Base-by-base conservation (phyloP, 2,329 filamentous ascomycete species). In the Thielaviopsis punctulata region DNA sequence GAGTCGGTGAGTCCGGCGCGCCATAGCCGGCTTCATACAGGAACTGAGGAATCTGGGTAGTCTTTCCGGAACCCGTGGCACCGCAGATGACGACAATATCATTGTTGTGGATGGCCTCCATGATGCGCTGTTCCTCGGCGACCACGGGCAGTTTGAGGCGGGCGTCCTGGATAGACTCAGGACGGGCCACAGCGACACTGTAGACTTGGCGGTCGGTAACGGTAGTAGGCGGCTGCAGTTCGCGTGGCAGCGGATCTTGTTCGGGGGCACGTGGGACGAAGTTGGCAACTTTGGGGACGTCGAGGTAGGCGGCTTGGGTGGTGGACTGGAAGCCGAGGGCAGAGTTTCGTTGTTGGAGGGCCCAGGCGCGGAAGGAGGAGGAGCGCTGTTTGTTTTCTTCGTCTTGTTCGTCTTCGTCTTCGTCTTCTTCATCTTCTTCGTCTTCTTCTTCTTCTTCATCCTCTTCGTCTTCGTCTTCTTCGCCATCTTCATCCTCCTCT, bases 91-190 rank as follows among this genome's bases (percentile, higher is more conserved):
- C 84, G 1, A 95, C 85, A 3, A 87, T 80, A 50, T 90, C 77
- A 63, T 95, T 84, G 62, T 90, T 90, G 65, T 95, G 84, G 48
- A 98, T 87, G 1, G 89, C 88, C 66, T 98, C 92, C 89, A 98
- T 96, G 25, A 98, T 89, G 61, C 84, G 88, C 63, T 98, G 92
- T 65, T 98, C 92, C 64, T 96, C 89, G 1, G 86, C 86, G 1
- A 96, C 87, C 1, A 98, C 86, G 0, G 92, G 92, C 15, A 98
- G 73, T 52, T 84, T 79, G 46, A 93, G 65, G 12, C 92, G 80
- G 10, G 82, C 78, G 47, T 82, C 76, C 63, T 95, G 86, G 21
- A 96, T 84, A 18, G 84, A 81, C 4, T 80, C 68, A 0, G 76
- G 69, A 53, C 92, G 78, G 39, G 76, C 69, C 2, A 95, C 80